Base-by-base conservation (phyloP, 495 filamentous ascomycete genomes). In the Durotheca rogersii region DNA sequence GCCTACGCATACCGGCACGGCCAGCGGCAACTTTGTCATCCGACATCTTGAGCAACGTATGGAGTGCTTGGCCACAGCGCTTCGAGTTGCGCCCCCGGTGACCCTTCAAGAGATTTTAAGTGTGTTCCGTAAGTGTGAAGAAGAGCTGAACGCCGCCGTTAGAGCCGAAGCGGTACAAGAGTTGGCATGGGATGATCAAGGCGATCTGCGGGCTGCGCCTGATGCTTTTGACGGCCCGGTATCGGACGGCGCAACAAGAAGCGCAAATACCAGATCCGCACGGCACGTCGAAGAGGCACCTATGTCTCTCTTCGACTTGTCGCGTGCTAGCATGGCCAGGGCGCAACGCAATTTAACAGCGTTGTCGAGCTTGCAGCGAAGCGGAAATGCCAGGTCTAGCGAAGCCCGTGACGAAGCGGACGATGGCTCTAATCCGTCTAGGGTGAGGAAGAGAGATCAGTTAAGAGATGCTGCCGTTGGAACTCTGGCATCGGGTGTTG, bases 271-370 rank as follows among this genome's bases (percentile, higher is more conserved):
- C 11, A 27, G 35, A 7, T 38, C 53, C 11, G 43, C 51, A 1
- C 51, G 64, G 41, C 76, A 49, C 43, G 68, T 71, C 10, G 86
- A 89, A 41, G 90, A 94, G 61, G 87, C 89, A 23, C 93, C 93
- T 0, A 91, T 96, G 85, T 90, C 89, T 1, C 72, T 97, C 17
- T 97, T 98, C 61, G 94, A 96, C 52, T 81, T 97, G 32, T 90
- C 91, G 6, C 77, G 89, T 19, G 89, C 76, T 3, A 76, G 85
- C 41, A 90, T 90, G 21, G 82, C 88, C 4, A 77, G 84, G 31
- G 90, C 94, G 6, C 77, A 77, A 50, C 64, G 65, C 36, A 76
- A 79, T 42, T 60, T 80, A 18, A 69, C 73, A 0, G 71, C 73
- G 3, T 39, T 81, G 20, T 72, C 76, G 0, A 72, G 69, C 21